These are phyloP conservation scores for Acanthamoeba royreba DNA, from an alignment of 208 protist genomes.

Conservation along the genomic window DNA sequence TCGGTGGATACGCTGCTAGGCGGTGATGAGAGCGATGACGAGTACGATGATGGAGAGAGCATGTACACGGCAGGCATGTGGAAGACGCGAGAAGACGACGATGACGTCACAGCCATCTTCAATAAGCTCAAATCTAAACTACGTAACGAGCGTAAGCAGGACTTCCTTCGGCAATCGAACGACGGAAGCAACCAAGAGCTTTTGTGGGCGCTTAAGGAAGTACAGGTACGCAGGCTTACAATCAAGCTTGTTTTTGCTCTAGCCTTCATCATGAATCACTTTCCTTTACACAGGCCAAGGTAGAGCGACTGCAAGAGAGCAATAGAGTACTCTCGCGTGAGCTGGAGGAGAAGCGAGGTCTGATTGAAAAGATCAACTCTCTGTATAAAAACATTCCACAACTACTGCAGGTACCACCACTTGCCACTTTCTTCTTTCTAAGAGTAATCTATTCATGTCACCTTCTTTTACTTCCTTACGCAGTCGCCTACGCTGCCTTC, in stretches of 20 bases:
- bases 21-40: background rate
- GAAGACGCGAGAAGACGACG: background rate
- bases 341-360: background rate
- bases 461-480: background rate
- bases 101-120: background rate
- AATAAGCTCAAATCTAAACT: background rate
- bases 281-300: background rate
- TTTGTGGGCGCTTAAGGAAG: background rate
- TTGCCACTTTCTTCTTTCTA: background rate
- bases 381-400: conserved; percentile 15
- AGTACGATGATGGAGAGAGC: background rate
- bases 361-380: conserved; percentile 33
- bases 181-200: background rate
- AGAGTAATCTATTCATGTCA: background rate
- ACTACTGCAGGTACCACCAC: background rate
- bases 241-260: background rate
- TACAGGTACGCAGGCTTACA: background rate
- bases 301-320: background rate
- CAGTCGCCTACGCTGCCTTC: background rate
- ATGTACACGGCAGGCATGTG: background rate
- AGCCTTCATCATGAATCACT: background rate
- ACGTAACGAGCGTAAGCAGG: background rate
- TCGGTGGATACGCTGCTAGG: background rate
- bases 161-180: background rate
- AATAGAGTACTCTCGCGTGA: background rate